Percentiles rank a stretch among this genome's conserved stretches.
phyloP scores from a whole-genome alignment of 2,329 filamentous ascomycete species.

The Sporothrix pseudoabietina region DNA sequence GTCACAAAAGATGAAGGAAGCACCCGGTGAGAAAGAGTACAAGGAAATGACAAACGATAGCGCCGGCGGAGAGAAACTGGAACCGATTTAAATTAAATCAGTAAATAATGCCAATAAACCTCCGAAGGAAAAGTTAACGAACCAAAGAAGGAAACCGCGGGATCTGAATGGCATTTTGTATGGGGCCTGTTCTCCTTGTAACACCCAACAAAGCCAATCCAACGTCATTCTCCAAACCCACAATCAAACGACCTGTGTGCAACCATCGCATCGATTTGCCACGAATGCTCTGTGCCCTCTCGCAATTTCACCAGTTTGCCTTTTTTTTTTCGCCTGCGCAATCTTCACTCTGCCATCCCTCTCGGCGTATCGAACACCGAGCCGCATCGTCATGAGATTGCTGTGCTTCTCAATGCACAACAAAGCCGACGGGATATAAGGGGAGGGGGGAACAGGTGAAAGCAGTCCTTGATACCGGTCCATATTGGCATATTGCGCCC shows the following conservation, averaged over 20 bases:
- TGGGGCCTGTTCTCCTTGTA: neutral
- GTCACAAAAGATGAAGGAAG: constrained; percentile 7
- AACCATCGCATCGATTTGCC: constrained; percentile 15
- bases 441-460: neutral
- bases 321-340: neutral
- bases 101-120: neutral
- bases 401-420: neutral
- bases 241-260: constrained; percentile 11
- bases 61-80: neutral
- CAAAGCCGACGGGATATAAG: neutral
- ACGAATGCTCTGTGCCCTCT: constrained; percentile 16
- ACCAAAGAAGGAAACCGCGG: constrained; percentile 3
- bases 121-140: neutral
- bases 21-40: neutral
- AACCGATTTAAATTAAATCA: neutral
- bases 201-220: neutral
- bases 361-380: neutral
- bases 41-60: neutral
- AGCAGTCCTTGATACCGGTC: neutral
- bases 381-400: neutral
- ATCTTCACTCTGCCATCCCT: neutral
- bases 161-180: neutral
- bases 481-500: neutral
- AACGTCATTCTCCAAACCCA: neutral
- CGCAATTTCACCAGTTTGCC: neutral